Evolutionary conservation across 176 grass and related monocot species (phyloP), one percentile per base, ranked within the genome.

Genomic region (Triticum timopheevii): DNA sequence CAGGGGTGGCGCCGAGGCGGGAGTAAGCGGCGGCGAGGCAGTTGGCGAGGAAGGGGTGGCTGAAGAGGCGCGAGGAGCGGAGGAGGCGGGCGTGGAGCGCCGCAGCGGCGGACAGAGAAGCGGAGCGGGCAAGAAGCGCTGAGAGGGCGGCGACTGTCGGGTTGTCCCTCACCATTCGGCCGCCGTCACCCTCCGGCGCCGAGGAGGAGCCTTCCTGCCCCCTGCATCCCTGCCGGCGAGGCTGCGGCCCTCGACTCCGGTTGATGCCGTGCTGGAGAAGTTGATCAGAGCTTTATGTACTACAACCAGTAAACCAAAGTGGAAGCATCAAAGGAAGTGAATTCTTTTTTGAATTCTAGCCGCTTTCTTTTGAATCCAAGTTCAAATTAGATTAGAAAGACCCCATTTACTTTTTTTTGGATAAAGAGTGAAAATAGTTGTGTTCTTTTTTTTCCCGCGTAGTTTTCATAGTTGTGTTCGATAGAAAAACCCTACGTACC

Each of bases 1-100:
- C 74, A 10, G 61, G 17, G 17, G 68, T 34, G 3, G 79, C 67
- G 50, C 87, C 89, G 67, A 92, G 86, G 74, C 86, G 86, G 35
- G 92, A 88, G 70, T 98, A 95, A 12, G 90, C 90, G 10, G 79
- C 88, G 66, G 86, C 90, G 27, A 95, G 90, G 67, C 91, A 84
- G 84, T 92, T 95, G 69, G 71, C 80, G 42, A 94, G 92, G 78
- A 94, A 84, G 7, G 84, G 81, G 54, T 88, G 83, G 69, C 80
- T 30, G 76, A 64, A 88, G 82, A 90, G 83, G 61, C 81, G 70
- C 35, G 91, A 86, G 36, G 84, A 82, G 78, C 90, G 92, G 74
- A 98, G 67, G 23, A 98, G 89, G 79, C 79, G 84, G 10, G 91
- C 85, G 47, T 95, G 96, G 63, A 93, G 44, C 15, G 89, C 47